Evolutionary conservation across 2,329 filamentous ascomycete genomes (phyloP), one percentile per base, ranked within the genome.

Genomic region (Scolecobasidium constrictum): DNA sequence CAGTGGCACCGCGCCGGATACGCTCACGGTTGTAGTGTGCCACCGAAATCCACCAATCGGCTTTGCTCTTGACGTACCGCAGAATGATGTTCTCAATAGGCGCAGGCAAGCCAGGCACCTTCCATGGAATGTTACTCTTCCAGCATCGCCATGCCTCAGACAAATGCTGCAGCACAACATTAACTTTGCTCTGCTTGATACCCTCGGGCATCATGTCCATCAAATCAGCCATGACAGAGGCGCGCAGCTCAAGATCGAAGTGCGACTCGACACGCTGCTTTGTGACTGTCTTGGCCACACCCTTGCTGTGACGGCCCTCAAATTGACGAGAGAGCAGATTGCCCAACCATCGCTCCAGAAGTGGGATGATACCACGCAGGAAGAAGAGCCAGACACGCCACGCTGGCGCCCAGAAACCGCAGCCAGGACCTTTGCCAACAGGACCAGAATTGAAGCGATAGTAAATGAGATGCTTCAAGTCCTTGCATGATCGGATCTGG

Each of bases 121-220:
- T 98, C 92, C 92, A 98, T 1, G 92, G 92, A 52, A 98, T 98
- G 57, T 98, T 98, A 66, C 88, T 95, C 80, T 98, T 98, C 92
- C 92, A 98, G 68, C 92, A 98, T 67, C 92, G 78, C 92, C 92
- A 98, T 12, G 92, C 92, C 67, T 98, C 92, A 0, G 90, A 96
- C 34, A 98, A 67, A 72, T 98, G 93, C 57, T 96, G 92, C 42
- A 98, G 69, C 35, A 98, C 90, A 2, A 88, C 94, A 63, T 98
- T 94, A 62, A 98, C 87, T 67, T 98, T 98, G 69, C 92, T 98
- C 61, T 98, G 92, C 63, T 95, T 95, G 68, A 98, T 96, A 51
- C 92, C 92, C 60, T 98, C 93, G 0, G 92, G 92, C 92, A 98
- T 98, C 93, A 98, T 98, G 57, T 98, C 92, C 84, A 95, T 95